These are phyloP conservation scores for Fraxinus quadrangulata DNA, from an alignment of 257 asterid species.

Conservation along the genomic window DNA sequence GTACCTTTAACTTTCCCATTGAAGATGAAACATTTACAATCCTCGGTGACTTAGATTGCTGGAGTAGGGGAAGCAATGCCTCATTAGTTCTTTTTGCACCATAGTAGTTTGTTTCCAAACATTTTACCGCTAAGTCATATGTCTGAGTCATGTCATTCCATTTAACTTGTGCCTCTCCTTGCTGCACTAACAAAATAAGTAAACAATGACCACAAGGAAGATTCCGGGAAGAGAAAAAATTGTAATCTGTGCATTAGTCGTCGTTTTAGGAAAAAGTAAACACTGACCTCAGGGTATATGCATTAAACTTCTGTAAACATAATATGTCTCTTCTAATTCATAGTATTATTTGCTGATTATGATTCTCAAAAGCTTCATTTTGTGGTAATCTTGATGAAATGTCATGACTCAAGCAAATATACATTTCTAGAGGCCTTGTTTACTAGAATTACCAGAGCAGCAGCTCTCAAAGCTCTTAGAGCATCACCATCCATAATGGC, in stretches of 20 bases:
- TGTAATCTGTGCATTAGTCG: too few species aligned
- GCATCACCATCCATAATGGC: conserved; percentile 9
- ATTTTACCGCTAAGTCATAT: conserved; percentile 42
- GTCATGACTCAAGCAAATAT: background rate
- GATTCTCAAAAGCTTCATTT: too few species aligned
- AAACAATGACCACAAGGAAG: background rate
- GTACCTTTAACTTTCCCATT: conserved; percentile 46
- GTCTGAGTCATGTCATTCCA: conserved; percentile 31
- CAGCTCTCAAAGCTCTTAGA: background rate
- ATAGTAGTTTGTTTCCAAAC: conserved; percentile 51
- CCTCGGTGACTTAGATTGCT: conserved; percentile 37
- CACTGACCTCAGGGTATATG: too few species aligned
- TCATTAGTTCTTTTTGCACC: conserved; percentile 40
- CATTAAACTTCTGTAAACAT: too few species aligned
- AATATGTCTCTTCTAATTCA: too few species aligned
- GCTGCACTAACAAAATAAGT: conserved; percentile 22
- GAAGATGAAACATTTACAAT: conserved; percentile 66
- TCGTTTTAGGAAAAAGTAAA: too few species aligned
- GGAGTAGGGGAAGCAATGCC: too few species aligned
- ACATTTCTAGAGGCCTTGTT: background rate
- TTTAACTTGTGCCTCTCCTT: conserved; percentile 12
- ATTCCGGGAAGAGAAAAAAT: too few species aligned
- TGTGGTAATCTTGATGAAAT: too few species aligned
- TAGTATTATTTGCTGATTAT: too few species aligned
- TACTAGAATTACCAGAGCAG: background rate